These are phyloP conservation scores for Grosmannia huntii DNA, from an alignment of 2,329 filamentous ascomycete species.

Conservation along the genomic window DNA sequence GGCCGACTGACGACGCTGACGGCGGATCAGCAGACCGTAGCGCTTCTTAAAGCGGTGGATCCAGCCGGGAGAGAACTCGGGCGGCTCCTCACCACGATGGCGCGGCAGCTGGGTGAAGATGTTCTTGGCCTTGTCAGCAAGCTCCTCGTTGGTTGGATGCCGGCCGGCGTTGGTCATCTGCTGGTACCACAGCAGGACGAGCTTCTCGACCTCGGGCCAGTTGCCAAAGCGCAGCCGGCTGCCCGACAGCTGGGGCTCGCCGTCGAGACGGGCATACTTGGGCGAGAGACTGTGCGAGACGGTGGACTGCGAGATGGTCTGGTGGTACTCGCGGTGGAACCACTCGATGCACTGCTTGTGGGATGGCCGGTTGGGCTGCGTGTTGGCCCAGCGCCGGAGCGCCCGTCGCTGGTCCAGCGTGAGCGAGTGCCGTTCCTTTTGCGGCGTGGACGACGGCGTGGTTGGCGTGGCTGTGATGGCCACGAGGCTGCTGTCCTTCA, in stretches of 20 bases:
- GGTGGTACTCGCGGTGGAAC: constrained; percentile 45
- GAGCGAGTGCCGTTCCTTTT: constrained; percentile 43
- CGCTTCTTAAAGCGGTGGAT: constrained; percentile 53
- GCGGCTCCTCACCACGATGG: constrained; percentile 46
- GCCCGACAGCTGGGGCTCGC: constrained; percentile 48
- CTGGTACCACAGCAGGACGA: constrained; percentile 43
- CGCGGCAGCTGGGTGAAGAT: constrained; percentile 46
- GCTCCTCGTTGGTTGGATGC: constrained; percentile 48
- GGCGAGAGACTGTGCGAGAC: constrained; percentile 49
- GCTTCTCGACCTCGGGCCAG: constrained; percentile 50
- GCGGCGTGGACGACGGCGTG: constrained; percentile 11
- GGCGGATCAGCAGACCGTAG: constrained; percentile 43
- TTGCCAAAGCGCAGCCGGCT: constrained; percentile 50
- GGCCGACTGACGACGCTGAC: constrained; percentile 34
- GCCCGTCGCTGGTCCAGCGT: constrained; percentile 50
- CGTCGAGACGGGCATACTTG: constrained; percentile 49
- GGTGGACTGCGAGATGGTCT: constrained; percentile 49
- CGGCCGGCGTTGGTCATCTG: constrained; percentile 38
- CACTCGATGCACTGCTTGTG: constrained; percentile 52
- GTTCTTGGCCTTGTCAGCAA: constrained; percentile 47
- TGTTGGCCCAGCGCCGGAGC: constrained; percentile 46
- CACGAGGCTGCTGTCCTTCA: background rate
- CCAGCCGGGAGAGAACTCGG: constrained; percentile 51
- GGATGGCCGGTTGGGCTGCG: constrained; percentile 41
- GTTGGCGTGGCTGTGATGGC: background rate